Percentiles rank a stretch among this genome's conserved stretches.
phyloP scores from a whole-genome alignment of 768 basidiomycete species.

The Grammothele lineata region DNA sequence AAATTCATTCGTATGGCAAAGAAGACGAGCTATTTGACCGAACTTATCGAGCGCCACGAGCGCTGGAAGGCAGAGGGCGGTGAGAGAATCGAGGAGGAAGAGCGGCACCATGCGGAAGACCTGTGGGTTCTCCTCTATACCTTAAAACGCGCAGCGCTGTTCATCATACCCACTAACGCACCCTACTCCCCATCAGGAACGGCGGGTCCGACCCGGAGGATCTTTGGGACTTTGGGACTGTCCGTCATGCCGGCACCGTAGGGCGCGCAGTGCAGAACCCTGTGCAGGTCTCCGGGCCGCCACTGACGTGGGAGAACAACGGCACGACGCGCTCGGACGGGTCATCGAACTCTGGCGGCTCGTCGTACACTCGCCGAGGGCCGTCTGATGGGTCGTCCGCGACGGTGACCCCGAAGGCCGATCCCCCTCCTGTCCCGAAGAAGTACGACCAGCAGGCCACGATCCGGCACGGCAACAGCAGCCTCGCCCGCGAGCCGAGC shows the following conservation, averaged over 20 bases:
- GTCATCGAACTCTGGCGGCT: slow-evolving; percentile 38
- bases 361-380: slow-evolving; percentile 18
- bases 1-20: slow-evolving; percentile 94
- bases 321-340: slow-evolving; percentile 38
- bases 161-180: too few relatives aligned
- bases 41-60: slow-evolving; percentile 92
- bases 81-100: slow-evolving; percentile 67
- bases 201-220: slow-evolving; percentile 66
- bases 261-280: slow-evolving; percentile 56
- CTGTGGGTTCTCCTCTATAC: slow-evolving; percentile 42
- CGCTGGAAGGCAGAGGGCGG: slow-evolving; percentile 92
- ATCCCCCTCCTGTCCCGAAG: slow-evolving; percentile 54
- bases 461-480: slow-evolving; percentile 34
- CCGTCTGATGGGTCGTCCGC: slow-evolving; percentile 26
- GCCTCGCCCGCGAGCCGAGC: slow-evolving; percentile 42
- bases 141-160: too few relatives aligned
- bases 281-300: slow-evolving; percentile 58
- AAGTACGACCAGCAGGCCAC: slow-evolving; percentile 60
- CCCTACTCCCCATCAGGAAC: slow-evolving; percentile 34
- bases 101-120: slow-evolving; percentile 57
- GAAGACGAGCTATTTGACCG: slow-evolving; percentile 91
- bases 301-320: slow-evolving; percentile 79
- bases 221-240: slow-evolving; percentile 97
- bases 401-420: slow-evolving; percentile 50
- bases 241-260: slow-evolving; percentile 74